phyloP scores from a whole-genome alignment of 441 rosid genomes.

The Mallotus japonicus region DNA sequence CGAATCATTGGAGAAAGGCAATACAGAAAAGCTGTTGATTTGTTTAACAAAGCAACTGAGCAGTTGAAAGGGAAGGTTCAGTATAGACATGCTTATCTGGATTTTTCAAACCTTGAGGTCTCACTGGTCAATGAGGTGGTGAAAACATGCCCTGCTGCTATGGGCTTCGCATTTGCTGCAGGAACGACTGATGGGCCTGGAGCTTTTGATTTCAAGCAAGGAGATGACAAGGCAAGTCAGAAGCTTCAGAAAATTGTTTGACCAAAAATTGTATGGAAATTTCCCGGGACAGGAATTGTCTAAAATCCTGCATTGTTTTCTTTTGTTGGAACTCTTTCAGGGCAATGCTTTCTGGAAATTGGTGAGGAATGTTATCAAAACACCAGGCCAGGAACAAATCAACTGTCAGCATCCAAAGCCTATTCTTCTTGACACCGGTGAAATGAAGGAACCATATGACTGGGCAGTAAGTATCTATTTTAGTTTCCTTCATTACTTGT shows the following conservation, averaged over 20 bases:
- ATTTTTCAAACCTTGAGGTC: slow-evolving; percentile 82
- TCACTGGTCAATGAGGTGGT: slow-evolving; percentile 53
- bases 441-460: slow-evolving; percentile 81
- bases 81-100: slow-evolving; percentile 66
- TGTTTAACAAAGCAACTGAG: slow-evolving; percentile 71
- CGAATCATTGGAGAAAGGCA: slow-evolving; percentile 86
- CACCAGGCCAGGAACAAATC: slow-evolving; percentile 61
- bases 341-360: slow-evolving; percentile 90
- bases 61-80: slow-evolving; percentile 69
- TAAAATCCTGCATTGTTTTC: not conserved
- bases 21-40: slow-evolving; percentile 66
- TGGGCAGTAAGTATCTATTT: slow-evolving; percentile 72
- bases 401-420: slow-evolving; percentile 88
- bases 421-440: slow-evolving; percentile 90
- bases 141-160: slow-evolving; percentile 89
- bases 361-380: slow-evolving; percentile 66
- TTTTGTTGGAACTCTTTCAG: slow-evolving; percentile 36
- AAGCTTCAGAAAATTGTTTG: not conserved
- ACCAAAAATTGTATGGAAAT: not conserved
- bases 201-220: slow-evolving; percentile 94
- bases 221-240: slow-evolving; percentile 69
- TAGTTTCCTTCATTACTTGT: not conserved
- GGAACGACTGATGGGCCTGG: slow-evolving; percentile 99
- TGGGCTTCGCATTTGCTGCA: slow-evolving; percentile 96
- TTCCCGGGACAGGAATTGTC: slow-evolving; percentile 3